These are phyloP conservation scores for Kwoniella heveanensis DNA, from an alignment of 768 basidiomycete genomes.

Conservation along the genomic window DNA sequence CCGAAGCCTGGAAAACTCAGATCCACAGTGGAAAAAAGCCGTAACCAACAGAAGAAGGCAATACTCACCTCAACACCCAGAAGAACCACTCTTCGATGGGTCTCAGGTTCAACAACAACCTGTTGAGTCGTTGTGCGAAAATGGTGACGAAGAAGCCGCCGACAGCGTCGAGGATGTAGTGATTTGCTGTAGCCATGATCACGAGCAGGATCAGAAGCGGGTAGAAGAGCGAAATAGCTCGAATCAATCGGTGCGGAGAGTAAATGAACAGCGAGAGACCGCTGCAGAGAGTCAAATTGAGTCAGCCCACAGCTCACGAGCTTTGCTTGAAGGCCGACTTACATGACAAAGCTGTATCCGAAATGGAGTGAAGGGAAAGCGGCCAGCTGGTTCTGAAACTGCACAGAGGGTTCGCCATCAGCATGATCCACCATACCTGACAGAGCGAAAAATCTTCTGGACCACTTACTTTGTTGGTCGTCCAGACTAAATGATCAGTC, in stretches of 20 bases:
- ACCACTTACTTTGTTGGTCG: conserved; percentile 40
- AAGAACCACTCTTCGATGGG: conserved; percentile 50
- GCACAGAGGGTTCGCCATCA: conserved; percentile 5
- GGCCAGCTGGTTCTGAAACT: conserved; percentile 51
- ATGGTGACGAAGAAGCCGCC: conserved; percentile 47
- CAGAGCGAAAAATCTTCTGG: too few species aligned
- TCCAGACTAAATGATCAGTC: conserved; percentile 32
- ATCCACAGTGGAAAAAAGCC: background rate
- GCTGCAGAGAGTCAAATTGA: conserved; percentile 14
- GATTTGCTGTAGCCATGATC: conserved; percentile 51
- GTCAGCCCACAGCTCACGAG: too few species aligned
- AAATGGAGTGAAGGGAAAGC: conserved; percentile 47
- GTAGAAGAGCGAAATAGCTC: conserved; percentile 33
- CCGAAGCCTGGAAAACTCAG: too few species aligned
- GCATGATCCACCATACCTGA: background rate
- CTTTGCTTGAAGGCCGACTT: too few species aligned
- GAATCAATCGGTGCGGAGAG: conserved; percentile 38
- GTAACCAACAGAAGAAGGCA: background rate
- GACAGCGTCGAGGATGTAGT: conserved; percentile 45
- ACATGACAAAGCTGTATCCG: conserved; percentile 37
- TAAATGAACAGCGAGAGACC: conserved; percentile 45
- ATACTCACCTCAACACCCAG: conserved; percentile 40
- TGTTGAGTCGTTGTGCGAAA: conserved; percentile 39
- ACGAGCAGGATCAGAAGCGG: conserved; percentile 45
- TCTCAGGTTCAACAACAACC: conserved; percentile 41